Base-by-base conservation (phyloP, 345 rosid species). In the Durio zibethinus region DNA sequence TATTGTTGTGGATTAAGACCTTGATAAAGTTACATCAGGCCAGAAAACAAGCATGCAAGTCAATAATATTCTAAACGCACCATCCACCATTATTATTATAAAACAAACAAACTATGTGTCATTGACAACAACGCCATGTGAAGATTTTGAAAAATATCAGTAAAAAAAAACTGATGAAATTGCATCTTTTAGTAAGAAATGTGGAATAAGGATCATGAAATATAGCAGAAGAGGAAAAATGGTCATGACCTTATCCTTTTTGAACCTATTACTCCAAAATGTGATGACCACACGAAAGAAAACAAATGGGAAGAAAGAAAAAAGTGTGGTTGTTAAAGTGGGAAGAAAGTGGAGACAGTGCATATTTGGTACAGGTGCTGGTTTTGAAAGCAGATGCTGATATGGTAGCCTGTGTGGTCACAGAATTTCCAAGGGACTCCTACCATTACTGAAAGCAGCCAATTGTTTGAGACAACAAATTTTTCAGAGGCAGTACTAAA, bases 281-380 rank as follows among this genome's bases (percentile, higher is more conserved):
- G 68, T 10, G 78, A 80, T 80, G 87, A 75, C 82, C 72, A 74
- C 78, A 78, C 12, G 74, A 72, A 80, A 76, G 74, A 80, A 76
- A 52, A 48, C 20, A 48, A 62, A 68, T 64, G 25, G 64, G 25
- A 48, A 60, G 71, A 47, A 43, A 67, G 43, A 38, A 57, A 43
- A 36, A 72, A 70, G 72, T 73, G 79, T 78, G 78, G 78, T 77
- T 71, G 75, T 72, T 78, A 77, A 74, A 85, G 87, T 87, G 90
- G 85, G 83, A 69, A 36, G 82, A 67, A 83, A 83, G 89, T 87
- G 93, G 92, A 79, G 90, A 84, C 88, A 84, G 59, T 83, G 82
- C 82, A 47, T 75, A 77, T 65, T 73, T 79, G 80, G 81, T 84
- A 73, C 79, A 82, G 73, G 54, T 31, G 76, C 77, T 77, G 71